Evolutionary conservation across 2,329 filamentous ascomycete species (phyloP).

Genomic region (Penicillium aurantiogriseum): DNA sequence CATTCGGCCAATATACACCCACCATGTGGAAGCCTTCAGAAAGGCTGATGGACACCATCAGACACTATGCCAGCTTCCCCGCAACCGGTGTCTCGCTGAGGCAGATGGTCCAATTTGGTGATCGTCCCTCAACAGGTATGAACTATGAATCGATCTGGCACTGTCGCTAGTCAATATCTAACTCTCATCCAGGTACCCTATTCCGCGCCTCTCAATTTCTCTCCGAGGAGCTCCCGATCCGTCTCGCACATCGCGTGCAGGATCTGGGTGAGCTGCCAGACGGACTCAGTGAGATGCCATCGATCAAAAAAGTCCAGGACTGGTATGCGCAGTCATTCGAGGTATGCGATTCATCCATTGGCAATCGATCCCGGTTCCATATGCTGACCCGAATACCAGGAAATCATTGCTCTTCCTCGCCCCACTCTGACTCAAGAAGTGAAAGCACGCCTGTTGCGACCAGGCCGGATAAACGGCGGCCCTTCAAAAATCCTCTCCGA

Average conservation of each 20-base stretch:
- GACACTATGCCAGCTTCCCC: constrained; percentile 94
- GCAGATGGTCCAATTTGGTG: constrained; percentile 99
- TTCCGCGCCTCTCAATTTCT: constrained; percentile 98
- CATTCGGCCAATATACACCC: constrained; percentile 28
- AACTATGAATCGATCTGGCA: constrained; percentile 31
- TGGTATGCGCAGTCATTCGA: constrained; percentile 99
- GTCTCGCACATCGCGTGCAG: constrained; percentile 91
- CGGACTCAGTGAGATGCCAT: constrained; percentile 96
- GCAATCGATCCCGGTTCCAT: background rate
- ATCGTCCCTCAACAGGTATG: constrained; percentile 84
- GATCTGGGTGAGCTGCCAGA: constrained; percentile 90
- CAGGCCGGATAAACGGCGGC: constrained; percentile 53
- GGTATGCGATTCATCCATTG: constrained; percentile 54
- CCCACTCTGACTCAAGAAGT: constrained; percentile 74
- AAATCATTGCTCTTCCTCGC: constrained; percentile 83
- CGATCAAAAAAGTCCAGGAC: constrained; percentile 88
- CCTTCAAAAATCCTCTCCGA: constrained; percentile 70
- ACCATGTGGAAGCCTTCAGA: constrained; percentile 91
- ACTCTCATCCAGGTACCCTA: constrained; percentile 67
- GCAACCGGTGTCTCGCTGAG: constrained; percentile 93
- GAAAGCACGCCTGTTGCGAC: constrained; percentile 68
- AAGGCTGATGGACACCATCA: constrained; percentile 93
- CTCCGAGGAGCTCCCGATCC: constrained; percentile 95
- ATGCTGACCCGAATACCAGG: constrained; percentile 48
- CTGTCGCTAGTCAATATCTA: background rate